Evolutionary conservation across 257 asterid species (phyloP).

Genomic region (Jacaranda copaia): DNA sequence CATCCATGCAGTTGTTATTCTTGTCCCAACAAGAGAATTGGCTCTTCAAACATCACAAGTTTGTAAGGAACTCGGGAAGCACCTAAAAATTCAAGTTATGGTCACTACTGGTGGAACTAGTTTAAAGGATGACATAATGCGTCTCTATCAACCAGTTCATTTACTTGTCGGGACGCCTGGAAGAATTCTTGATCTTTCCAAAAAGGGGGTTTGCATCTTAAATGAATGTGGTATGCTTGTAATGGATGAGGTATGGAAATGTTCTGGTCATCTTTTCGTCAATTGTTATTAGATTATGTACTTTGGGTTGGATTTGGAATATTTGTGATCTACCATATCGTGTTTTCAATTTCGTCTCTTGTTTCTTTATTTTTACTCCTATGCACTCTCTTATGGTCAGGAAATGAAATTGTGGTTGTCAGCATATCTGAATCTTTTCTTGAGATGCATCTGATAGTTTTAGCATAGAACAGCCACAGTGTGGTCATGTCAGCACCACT

Average conservation of each 20-base stretch:
- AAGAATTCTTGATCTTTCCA: constrained; percentile 79
- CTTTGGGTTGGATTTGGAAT: not conserved
- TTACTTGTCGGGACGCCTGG: constrained; percentile 88
- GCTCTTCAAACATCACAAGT: constrained; percentile 91
- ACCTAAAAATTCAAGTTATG: constrained; percentile 76
- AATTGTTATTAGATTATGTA: not conserved
- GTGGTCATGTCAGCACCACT: constrained; percentile 12
- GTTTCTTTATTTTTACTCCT: constrained; percentile 1
- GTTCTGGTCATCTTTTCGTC: constrained; percentile 16
- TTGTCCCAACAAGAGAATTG: constrained; percentile 84
- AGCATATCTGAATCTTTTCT: too few species aligned
- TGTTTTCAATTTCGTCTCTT: constrained; percentile 2
- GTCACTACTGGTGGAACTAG: constrained; percentile 83
- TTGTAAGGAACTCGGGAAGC: constrained; percentile 84
- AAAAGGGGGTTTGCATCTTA: constrained; percentile 63
- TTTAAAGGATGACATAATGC: constrained; percentile 80
- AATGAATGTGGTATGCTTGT: constrained; percentile 67
- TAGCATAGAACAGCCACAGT: constrained; percentile 1
- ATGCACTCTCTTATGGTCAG: too few species aligned
- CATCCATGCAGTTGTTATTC: constrained; percentile 66
- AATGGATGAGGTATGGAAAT: constrained; percentile 77
- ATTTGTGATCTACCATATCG: not conserved
- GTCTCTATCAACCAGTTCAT: constrained; percentile 79
- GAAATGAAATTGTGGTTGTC: too few species aligned
- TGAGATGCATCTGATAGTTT: not conserved